Evolutionary conservation across 805 yeast species (phyloP).

Genomic region (Barnettozyma vustinii): DNA sequence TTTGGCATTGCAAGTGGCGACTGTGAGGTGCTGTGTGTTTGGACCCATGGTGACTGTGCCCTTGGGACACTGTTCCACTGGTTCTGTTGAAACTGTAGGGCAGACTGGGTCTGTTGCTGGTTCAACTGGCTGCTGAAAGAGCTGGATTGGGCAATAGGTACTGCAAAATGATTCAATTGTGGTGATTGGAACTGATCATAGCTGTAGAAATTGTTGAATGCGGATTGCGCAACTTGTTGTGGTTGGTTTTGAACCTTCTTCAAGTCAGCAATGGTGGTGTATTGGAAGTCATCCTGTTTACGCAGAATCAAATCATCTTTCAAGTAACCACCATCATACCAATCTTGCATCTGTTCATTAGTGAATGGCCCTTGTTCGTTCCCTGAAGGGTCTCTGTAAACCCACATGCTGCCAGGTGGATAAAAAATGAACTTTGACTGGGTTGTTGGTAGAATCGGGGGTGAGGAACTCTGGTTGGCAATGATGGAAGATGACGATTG

Average conservation of each 20-base stretch:
- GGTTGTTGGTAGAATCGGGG: slow-evolving; percentile 7
- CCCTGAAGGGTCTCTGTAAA: slow-evolving; percentile 64
- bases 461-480: neutral
- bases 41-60: slow-evolving; percentile 5
- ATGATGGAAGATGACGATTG: neutral
- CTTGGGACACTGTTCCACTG: slow-evolving; percentile 1
- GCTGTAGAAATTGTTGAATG: slow-evolving; percentile 1
- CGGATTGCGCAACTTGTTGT: neutral
- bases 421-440: slow-evolving; percentile 4
- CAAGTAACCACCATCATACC: slow-evolving; percentile 64
- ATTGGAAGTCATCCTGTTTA: slow-evolving; percentile 49
- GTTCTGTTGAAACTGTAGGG: neutral
- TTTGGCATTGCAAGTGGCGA: neutral
- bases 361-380: slow-evolving; percentile 78
- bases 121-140: neutral
- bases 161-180: neutral
- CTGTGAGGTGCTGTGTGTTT: neutral
- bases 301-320: slow-evolving; percentile 48
- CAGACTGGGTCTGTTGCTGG: neutral
- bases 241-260: slow-evolving; percentile 27
- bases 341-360: slow-evolving; percentile 69
- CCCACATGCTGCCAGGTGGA: slow-evolving; percentile 11
- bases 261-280: slow-evolving; percentile 47
- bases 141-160: neutral
- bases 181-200: neutral